Evolutionary conservation across 2,329 filamentous ascomycete genomes (phyloP), one percentile per base, ranked within the genome.

Genomic region (Clonostachys byssicola): DNA sequence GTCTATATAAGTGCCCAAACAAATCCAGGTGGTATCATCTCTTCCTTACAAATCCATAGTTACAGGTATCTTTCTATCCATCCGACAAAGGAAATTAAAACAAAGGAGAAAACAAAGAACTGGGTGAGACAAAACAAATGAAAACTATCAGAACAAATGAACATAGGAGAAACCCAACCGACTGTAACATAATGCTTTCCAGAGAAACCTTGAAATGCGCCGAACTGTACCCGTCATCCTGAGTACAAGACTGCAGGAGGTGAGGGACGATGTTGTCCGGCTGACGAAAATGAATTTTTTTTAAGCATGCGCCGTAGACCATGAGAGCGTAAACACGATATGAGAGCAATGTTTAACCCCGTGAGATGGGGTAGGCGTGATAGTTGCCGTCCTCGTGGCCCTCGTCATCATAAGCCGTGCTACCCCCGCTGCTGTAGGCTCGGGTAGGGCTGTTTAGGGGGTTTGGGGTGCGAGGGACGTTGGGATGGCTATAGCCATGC

Each of bases 361-460:
- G 47, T 14, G 46, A 46, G 47, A 68, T 61, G 43, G 65, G 65
- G 47, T 59, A 60, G n/a, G 60, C 44, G 48, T 65, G 63, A 52
- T 68, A 68, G 49, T 62, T 56, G 40, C 64, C 64, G 50, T 66
- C 63, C 46, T 67, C 62, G 44, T 56, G 63, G 34, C 48, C 49
- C 46, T 59, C 58, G 36, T 65, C 60, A 40, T 62, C 58, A 44
- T 51, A 52, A 18, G 51, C 40, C 8, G 47, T 46, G 38, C 47
- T 44, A 44, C 47, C 51, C 42, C 47, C 51, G 39, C 49, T 49
- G 44, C 54, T 59, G 52, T 59, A 60, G 20, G 55, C 51, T 17
- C 42, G 35, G 16, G 18, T 12, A 33, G 54, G 48, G 43, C 45
- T 54, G 17, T 12, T 39, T 47, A 60, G 52, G 36, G 60, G 52